A percentile compares a stretch with the other conserved stretches of the same genome.
These are phyloP conservation scores for Leccinum variicolor DNA, from an alignment of 768 basidiomycete genomes.

Conservation along the genomic window DNA sequence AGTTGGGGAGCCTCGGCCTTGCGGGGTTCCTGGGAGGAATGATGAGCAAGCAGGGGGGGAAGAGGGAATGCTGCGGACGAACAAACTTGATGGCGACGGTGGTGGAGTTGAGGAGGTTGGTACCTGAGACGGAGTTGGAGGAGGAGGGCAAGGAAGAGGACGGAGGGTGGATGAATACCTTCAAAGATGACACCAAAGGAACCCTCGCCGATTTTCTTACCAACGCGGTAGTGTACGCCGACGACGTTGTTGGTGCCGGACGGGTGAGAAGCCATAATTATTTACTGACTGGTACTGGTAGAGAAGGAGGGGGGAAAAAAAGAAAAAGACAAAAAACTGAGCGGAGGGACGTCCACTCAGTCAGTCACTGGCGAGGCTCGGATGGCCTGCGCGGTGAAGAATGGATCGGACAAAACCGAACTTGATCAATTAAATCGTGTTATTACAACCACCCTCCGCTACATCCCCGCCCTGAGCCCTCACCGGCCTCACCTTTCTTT, in stretches of 20 bases:
- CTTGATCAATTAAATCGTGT: not conserved
- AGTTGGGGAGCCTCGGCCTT: constrained; percentile 98
- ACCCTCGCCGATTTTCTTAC: constrained; percentile 99
- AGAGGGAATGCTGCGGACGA: constrained; percentile 35
- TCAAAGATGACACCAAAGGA: constrained; percentile 96
- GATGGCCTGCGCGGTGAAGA: constrained; percentile 29
- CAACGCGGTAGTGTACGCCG: constrained; percentile 96
- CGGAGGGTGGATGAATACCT: constrained; percentile 40
- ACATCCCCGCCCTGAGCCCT: constrained; percentile 17
- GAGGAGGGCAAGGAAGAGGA: not conserved
- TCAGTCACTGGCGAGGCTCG: constrained; percentile 17
- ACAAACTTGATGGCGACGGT: constrained; percentile 99
- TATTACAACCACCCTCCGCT: constrained; percentile 12
- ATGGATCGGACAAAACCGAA: constrained; percentile 34
- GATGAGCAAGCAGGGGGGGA: constrained; percentile 5
- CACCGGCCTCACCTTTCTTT: not conserved
- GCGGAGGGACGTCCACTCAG: constrained; percentile 3
- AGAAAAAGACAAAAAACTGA: not conserved
- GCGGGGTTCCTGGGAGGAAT: constrained; percentile 64
- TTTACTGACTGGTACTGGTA: constrained; percentile 19
- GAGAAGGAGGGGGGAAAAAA: constrained; percentile 8
- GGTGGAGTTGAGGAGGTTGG: constrained; percentile 96
- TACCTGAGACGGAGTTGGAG: constrained; percentile 52
- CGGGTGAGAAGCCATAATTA: constrained; percentile 51
- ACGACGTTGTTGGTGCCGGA: constrained; percentile 75